Evolutionary conservation across 108 stramenopile genomes (phyloP).

Genomic region (Cyclotella cryptica): DNA sequence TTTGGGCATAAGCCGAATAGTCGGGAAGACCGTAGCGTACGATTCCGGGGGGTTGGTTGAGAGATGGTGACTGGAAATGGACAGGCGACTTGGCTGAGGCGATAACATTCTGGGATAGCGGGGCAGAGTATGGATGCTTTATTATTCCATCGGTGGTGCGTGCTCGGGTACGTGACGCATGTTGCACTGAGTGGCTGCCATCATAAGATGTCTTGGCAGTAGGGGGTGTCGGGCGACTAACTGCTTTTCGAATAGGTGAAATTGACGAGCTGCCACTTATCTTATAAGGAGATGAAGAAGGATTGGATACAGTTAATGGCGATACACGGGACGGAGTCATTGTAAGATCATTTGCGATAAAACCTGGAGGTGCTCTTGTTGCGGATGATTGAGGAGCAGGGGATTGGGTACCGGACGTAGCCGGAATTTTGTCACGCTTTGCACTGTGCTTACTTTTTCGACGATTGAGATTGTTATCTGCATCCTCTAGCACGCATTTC

Average conservation of each 20-base stretch:
- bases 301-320: slow-evolving; percentile 3
- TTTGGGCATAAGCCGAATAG: slow-evolving; percentile 18
- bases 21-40: slow-evolving; percentile 12
- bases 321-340: slow-evolving; percentile 14
- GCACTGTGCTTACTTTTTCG: slow-evolving; percentile 14
- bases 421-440: background rate
- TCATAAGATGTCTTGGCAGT: background rate
- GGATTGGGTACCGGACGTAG: background rate
- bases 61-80: background rate
- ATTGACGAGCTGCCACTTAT: background rate
- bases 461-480: slow-evolving; percentile 2
- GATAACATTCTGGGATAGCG: background rate
- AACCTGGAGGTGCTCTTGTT: slow-evolving; percentile 19
- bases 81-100: background rate
- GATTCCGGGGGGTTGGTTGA: slow-evolving; percentile 15
- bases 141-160: slow-evolving; percentile 8
- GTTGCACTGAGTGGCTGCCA: background rate
- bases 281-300: background rate
- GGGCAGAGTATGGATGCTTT: background rate
- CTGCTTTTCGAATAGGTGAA: slow-evolving; percentile 14
- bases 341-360: slow-evolving; percentile 18
- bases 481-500: background rate
- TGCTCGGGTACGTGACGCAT: slow-evolving; percentile 12
- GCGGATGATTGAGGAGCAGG: background rate
- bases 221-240: slow-evolving; percentile 2